These are phyloP conservation scores for Lepidopterella palustris DNA, from an alignment of 495 filamentous ascomycete species.

Conservation along the genomic window DNA sequence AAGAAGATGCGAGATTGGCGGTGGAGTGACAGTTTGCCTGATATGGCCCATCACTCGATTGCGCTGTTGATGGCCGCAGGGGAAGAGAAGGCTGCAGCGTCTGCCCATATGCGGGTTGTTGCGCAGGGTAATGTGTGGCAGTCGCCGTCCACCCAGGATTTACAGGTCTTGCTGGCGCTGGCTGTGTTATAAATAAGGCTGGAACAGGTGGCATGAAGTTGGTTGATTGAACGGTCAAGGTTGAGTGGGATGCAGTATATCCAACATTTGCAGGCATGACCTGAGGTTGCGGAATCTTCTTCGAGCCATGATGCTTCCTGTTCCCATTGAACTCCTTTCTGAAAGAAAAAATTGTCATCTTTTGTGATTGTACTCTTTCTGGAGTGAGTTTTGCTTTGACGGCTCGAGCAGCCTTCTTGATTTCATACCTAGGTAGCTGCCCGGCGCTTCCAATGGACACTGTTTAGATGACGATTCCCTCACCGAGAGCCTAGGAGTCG, in stretches of 20 bases:
- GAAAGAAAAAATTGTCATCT: neutral
- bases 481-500: no score
- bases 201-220: neutral
- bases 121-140: neutral
- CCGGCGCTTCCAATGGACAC: neutral
- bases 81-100: neutral
- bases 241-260: constrained; percentile 2
- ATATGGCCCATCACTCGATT: constrained; percentile 2
- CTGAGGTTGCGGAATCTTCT: neutral
- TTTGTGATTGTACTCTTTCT: neutral
- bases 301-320: neutral
- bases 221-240: neutral
- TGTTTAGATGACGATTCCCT: neutral
- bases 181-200: neutral
- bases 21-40: constrained; percentile 1
- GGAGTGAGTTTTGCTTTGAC: neutral
- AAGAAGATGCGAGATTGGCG: constrained; percentile 5
- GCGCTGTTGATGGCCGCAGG: neutral
- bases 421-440: neutral
- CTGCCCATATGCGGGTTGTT: neutral
- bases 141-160: neutral
- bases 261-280: neutral
- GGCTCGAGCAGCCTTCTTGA: neutral
- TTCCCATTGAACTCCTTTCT: neutral
- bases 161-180: neutral